Conservation (phyloP, 768 basidiomycete genomes). For the Leccinum rimulosum region DNA sequence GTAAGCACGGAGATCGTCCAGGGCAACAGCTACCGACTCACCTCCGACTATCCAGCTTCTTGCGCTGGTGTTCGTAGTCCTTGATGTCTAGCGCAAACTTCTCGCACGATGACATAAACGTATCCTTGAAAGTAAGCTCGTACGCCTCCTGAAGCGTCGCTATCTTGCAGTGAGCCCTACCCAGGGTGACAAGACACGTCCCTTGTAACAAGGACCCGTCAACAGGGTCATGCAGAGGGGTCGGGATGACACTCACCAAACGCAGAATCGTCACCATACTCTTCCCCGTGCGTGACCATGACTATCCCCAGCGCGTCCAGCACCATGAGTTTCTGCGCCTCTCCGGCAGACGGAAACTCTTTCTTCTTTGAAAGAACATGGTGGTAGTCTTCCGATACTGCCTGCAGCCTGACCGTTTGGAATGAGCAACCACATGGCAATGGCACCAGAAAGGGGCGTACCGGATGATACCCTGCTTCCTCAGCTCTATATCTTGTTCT, state of each 20-base stretch:
- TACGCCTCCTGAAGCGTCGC: constrained; percentile 84
- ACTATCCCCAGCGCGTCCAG: constrained; percentile 80
- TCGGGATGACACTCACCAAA: constrained; percentile 48
- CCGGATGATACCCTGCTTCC: constrained; percentile 71
- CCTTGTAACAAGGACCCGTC: constrained; percentile 40
- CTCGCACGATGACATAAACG: constrained; percentile 66
- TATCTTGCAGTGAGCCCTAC: constrained; percentile 81
- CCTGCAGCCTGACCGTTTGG: constrained; percentile 51
- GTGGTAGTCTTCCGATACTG: constrained; percentile 71
- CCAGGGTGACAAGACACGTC: constrained; percentile 67
- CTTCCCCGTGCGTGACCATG: constrained; percentile 84
- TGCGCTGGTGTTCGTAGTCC: constrained; percentile 76
- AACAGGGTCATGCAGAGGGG: not conserved
- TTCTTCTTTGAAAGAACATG: constrained; percentile 74
- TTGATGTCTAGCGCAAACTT: constrained; percentile 71
- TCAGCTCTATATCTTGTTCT: constrained; percentile 80
- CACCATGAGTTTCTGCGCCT: constrained; percentile 67
- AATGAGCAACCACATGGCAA: not conserved
- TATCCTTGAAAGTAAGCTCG: constrained; percentile 68
- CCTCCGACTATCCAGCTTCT: constrained; percentile 87
- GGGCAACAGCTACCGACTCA: constrained; percentile 28
- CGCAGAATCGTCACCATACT: constrained; percentile 72
- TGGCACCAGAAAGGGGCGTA: constrained; percentile 37
- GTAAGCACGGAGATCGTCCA: not conserved
- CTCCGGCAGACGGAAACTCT: constrained; percentile 57